Base-by-base conservation (phyloP, 805 yeast genomes). In the Monosporozyma unispora region DNA sequence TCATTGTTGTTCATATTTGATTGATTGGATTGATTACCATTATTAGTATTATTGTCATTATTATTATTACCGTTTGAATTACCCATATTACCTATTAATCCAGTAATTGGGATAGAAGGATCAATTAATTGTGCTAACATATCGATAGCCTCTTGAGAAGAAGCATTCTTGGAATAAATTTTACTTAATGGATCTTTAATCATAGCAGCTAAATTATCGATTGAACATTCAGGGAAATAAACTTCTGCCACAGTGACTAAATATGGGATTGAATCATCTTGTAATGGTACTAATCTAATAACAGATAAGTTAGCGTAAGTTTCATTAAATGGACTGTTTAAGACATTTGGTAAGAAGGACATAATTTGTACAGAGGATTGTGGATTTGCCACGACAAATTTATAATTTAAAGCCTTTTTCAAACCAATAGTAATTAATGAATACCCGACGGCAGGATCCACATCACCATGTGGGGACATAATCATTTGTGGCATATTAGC, bases 201-300 rank as follows among this genome's bases (percentile, higher is more conserved):
- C 40, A 73, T 65, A 18, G 66, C 66, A 50, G 78, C 77, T 54
- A 91, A 71, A 0, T 70, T 62, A 1, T 63, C 57, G n/a, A 86
- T 75, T 31, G 74, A 67, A 12, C 66, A 63, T 9, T 69, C 63
- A 18, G 96, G 96, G 70, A 88, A 84, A 63, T 85, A 88, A 49
- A 87, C 84, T 63, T 84, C 84, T 5, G 97, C 98, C 52, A 90
- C 86, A 0, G 97, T 85, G 49, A 87, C 87, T 52, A 87, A 76
- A 66, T 87, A 91, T 45, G 71, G 71, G 46, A 73, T 73, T 14
- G 68, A 69, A 2, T 71, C 50, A 29, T 44, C 50, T 22, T 46
- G 39, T 33, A 48, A 51, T n/a, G 54, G 54, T 4, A 42, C 42
- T 11, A 51, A 41, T 25, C 47, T 47, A 27, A 39, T 44, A 5